Evolutionary conservation across 2,329 filamentous ascomycete genomes (phyloP), one percentile per base, ranked within the genome.

Genomic region (Aureobasidium leucospermi): DNA sequence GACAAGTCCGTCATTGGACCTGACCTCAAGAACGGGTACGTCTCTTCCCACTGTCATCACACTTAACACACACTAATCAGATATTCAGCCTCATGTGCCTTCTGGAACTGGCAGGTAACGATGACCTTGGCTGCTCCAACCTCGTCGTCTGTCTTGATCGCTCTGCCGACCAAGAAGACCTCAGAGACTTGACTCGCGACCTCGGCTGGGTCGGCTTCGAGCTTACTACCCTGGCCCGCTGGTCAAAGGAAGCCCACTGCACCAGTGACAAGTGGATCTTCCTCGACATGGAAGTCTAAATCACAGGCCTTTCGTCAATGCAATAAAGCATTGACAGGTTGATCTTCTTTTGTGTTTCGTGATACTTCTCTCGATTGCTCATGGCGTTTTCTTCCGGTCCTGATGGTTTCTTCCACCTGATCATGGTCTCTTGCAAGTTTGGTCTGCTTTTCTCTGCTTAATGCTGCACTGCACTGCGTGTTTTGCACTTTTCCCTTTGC

Each of bases 151-250:
- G 89, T 74, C 81, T 96, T 63, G 90, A 93, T 72, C 88, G 90
- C 64, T 83, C 87, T 63, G 48, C 46, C 47, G 80, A 83, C 41
- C 74, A 80, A 29, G 76, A 81, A 61, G 84, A 89, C 63, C 78
- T 82, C 60, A 83, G 86, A 66, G 79, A 85, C 61, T 78, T 93
- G 66, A 84, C 88, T 68, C 90, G 88, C 73, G 92, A 90, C 68
- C 82, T 96, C 55, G 89, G 91, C 71, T 96, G 92, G 92, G 92
- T 95, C 64, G 92, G 92, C 59, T 96, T 96, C 70, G 88, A 89
- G 70, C 81, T 93, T 65, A 85, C 85, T 52, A 93, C 89, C 28
- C 79, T 96, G 45, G 86, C 91, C 66, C 82, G 84, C 66, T 96
- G 90, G 87, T 78, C 79, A 41, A 71, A 72, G 49, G 75, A 75